Base-by-base conservation (phyloP, 208 protist genomes). In the Crithidia sp. region DNA sequence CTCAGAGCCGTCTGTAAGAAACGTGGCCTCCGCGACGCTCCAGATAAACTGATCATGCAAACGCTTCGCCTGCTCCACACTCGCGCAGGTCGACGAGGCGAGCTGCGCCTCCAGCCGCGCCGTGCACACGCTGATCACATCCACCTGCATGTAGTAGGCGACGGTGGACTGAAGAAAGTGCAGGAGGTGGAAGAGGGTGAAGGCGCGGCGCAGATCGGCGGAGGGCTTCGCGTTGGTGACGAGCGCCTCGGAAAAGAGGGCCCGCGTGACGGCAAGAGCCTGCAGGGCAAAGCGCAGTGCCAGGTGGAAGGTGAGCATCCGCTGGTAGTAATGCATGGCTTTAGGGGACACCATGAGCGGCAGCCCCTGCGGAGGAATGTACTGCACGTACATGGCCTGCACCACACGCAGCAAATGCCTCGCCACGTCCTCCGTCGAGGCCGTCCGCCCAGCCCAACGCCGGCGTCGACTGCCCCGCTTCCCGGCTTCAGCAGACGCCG, bases 1-100 rank as follows among this genome's bases (percentile, higher is more conserved):
- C 53, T 85, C 86, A 5, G 79, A 81, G 54, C 82, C 84, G 37
- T 86, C 81, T 3, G 86, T 85, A 28, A 92, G 77, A 45, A 96
- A 92, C 45, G 77, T 86, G 4, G 82, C 89, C 64, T 96, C 89
- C 17, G 88, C 71, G 16, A 93, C 76, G 47, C 71, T 60, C 90
- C 90, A 95, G 8, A 95, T 81, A 44, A 90, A 93, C n/a, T 78
- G 80, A 71, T 93, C 88, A 71, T 93, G 87, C 19, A 81, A 79
- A 53, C 67, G 82, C 58, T 90, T 90, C 4, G 91, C 91, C 68
- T 96, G 85, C 55, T 91, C 79, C 19, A 96, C 86, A 71, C 84
- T 89, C 13, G 67, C 75, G 71, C 88, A 96, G 37, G 67, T 59
- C 44, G 80, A 47, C 28, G 74, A 72, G 17, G 60, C 47, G 53